phyloP scores from a whole-genome alignment of 345 rosid genomes.

The Salix dunnii region DNA sequence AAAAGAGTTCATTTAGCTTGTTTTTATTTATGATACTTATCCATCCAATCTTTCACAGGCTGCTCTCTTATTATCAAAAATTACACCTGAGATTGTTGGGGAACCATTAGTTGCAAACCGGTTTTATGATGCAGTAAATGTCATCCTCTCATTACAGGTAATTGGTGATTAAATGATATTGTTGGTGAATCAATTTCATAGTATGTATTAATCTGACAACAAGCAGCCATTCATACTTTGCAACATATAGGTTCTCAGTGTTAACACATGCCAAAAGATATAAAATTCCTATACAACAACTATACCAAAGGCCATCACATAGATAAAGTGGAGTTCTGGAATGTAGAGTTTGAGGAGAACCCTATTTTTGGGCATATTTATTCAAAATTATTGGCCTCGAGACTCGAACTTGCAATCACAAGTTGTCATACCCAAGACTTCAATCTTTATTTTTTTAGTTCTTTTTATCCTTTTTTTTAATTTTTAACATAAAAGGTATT shows the following conservation, averaged over 20 bases:
- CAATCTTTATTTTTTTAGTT: not conserved
- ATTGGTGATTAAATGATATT: not conserved
- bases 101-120: conserved; percentile 57
- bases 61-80: conserved; percentile 62
- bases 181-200: not conserved
- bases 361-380: not conserved
- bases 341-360: not conserved
- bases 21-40: conserved; percentile 14
- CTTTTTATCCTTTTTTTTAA: not conserved
- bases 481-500: not conserved
- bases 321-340: not conserved
- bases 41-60: conserved; percentile 43
- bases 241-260: not conserved
- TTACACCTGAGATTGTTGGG: conserved; percentile 74
- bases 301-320: not conserved
- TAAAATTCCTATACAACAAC: not conserved
- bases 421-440: not conserved
- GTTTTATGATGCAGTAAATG: conserved; percentile 81
- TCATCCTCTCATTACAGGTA: conserved; percentile 88
- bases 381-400: not conserved
- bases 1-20: not conserved
- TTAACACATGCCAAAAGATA: not conserved
- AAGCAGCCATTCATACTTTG: not conserved
- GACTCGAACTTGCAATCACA: not conserved
- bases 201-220: not conserved